These are phyloP conservation scores for Chaetomiaceae sp. DNA, from an alignment of 2,329 filamentous ascomycete species.

Conservation along the genomic window DNA sequence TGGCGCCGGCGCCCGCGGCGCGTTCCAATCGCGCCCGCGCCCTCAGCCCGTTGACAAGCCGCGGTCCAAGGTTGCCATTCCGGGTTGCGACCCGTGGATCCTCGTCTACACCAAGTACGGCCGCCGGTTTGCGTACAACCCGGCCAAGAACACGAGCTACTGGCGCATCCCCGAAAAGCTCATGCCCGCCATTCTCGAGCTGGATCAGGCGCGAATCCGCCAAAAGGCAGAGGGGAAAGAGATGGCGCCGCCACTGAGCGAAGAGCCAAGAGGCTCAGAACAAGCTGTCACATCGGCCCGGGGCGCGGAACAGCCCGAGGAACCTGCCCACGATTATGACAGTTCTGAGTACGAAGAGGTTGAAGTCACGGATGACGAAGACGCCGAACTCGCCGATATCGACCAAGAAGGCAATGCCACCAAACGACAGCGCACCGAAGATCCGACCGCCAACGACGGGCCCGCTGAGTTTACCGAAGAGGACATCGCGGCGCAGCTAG, in stretches of 20 bases:
- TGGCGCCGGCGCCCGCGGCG: conserved; percentile 43
- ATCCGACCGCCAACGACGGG: conserved; percentile 34
- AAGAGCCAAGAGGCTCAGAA: conserved; percentile 28
- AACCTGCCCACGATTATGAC: conserved; percentile 39
- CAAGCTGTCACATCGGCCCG: conserved; percentile 21
- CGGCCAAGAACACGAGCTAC: conserved; percentile 77
- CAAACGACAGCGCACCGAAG: conserved; percentile 44
- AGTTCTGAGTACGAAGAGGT: conserved; percentile 74
- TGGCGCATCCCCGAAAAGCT: conserved; percentile 92
- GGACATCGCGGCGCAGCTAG: conserved; percentile 87
- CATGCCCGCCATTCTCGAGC: conserved; percentile 65
- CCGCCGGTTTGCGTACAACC: conserved; percentile 84
- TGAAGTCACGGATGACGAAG: conserved; percentile 58
- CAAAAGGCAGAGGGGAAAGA: conserved; percentile 40
- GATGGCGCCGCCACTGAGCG: neutral
- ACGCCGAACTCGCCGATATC: conserved; percentile 48
- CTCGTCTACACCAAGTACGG: conserved; percentile 90
- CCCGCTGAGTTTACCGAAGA: conserved; percentile 84
- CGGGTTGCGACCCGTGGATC: conserved; percentile 78
- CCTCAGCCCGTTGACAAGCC: conserved; percentile 74
- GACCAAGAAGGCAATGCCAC: conserved; percentile 40
- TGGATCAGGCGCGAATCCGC: conserved; percentile 67
- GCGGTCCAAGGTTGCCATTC: conserved; percentile 70
- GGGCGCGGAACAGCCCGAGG: conserved; percentile 29
- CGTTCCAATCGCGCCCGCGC: conserved; percentile 53